These are phyloP conservation scores for Exophiala viscosa DNA, from an alignment of 2,329 filamentous ascomycete genomes.

Conservation along the genomic window DNA sequence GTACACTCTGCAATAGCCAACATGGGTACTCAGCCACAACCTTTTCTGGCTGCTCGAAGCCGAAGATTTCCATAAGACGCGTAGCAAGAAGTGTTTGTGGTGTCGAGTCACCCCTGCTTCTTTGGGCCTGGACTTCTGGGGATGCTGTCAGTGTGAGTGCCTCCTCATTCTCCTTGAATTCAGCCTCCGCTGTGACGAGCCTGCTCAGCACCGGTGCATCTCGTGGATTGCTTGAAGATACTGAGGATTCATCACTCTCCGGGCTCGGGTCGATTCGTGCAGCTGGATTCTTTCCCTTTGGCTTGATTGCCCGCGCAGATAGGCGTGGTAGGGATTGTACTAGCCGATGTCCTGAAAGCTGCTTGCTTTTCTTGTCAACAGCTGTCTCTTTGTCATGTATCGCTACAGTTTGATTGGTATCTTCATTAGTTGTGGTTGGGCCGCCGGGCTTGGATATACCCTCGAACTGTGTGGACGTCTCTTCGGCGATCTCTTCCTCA, in stretches of 20 bases:
- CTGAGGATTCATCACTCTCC: conserved; percentile 18
- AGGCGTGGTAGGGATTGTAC: conserved; percentile 61
- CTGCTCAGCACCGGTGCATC: conserved; percentile 71
- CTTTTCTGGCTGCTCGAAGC: conserved; percentile 75
- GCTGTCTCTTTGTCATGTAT: conserved; percentile 3
- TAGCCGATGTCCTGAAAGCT: conserved; percentile 56
- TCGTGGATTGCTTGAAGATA: conserved; percentile 37
- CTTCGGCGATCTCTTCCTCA: conserved; percentile 48
- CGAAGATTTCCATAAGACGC: conserved; percentile 77
- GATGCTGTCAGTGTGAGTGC: conserved; percentile 11
- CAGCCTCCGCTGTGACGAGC: conserved; percentile 69
- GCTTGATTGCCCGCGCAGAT: conserved; percentile 30
- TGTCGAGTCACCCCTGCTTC: conserved; percentile 36
- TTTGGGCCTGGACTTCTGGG: conserved; percentile 25
- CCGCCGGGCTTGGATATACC: conserved; percentile 1
- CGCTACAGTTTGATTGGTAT: conserved; percentile 2
- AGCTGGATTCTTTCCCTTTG: conserved; percentile 9
- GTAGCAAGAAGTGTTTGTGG: conserved; percentile 60
- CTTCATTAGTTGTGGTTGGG: neutral
- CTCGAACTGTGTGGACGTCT: conserved; percentile 6
- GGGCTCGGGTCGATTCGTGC: conserved; percentile 12
- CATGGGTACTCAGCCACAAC: conserved; percentile 90
- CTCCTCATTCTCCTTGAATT: conserved; percentile 43
- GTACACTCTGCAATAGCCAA: conserved; percentile 84
- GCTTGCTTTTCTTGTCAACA: conserved; percentile 17